Evolutionary conservation across 768 basidiomycete genomes (phyloP), one percentile per base, ranked within the genome.

Genomic region (Lentinula aciculospora): DNA sequence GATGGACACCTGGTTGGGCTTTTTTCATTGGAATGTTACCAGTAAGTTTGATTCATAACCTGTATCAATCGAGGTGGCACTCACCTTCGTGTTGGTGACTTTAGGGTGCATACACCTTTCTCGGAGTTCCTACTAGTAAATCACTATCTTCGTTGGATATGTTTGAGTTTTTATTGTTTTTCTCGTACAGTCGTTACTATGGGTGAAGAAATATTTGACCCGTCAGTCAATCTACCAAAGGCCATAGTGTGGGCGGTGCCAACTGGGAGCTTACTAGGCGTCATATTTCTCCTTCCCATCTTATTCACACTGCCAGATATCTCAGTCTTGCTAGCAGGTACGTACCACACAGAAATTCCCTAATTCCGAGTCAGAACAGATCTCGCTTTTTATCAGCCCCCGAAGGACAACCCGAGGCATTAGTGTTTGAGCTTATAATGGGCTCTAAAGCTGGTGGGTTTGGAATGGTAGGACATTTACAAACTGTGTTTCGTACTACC

Each of bases 1-100:
- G 86, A 5, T 87, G 85, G 85, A 77, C 76, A 1, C 75, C 81
- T 12, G 86, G 82, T 31, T 87, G 84, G 84, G 76, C 83, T 0
- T 88, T 86, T 65, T 87, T 86, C 66, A 82, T 86, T 32, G 85
- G 85, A 31, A 64, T 85, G 21, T 73, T 84, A 23, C 82, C 80
- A 42, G 82, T 83, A 70, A 58, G 77, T 54, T 45, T 4, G 2
- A 25, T 42, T 6, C 21, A 27, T 8, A 32, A 23, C 21, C 47
- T 4, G n/a, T n/a, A n/a, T n/a, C n/a, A n/a, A n/a, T n/a, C n/a
- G n/a, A n/a, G 25, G 12, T 23, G 23, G 21, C 3, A 23, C 21
- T 19, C 7, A 5, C n/a, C 15, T 39, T 27, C n/a, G 44, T 42
- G 21, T 54, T 36, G 21, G 21, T 51, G 1, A n/a, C 17, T 44